Base-by-base conservation (phyloP, 2,329 filamentous ascomycete species). In the Clonostachys rhizophaga region DNA sequence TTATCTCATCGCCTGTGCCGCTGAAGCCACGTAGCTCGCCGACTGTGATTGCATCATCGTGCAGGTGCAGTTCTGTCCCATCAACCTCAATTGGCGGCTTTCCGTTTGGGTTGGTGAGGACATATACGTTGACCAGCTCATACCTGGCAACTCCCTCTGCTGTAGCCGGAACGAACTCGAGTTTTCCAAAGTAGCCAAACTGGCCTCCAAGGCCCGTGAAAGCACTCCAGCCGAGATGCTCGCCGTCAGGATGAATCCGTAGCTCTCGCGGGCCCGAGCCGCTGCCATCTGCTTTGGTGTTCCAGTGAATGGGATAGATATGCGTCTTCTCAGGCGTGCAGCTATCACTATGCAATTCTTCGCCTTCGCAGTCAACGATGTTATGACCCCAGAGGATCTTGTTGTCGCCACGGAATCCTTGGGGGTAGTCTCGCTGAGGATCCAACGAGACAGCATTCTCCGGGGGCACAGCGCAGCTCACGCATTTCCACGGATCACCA, bases 401-500 rank as follows among this genome's bases (percentile, higher is more conserved):
- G 17, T 60, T 64, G 1, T 68, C 67, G 47, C 68, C 65, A 3
- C 55, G 53, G 44, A 73, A 74, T 1, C 62, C 57, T 41, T 76
- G 69, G 0, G 72, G 69, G 49, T 76, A 76, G 42, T 68, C 68
- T 2, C 52, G 46, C 34, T 47, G 17, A 2, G 51, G 45, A 16
- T 49, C 47, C 3, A 55, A 45, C 7, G 57, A 58, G 4, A 54
- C 40, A 2, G 58, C 52, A 42, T 71, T 68, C 33, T 55, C 52
- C 3, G 44, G 51, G 0, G 67, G 61, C 0, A 74, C 60, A 3
- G 65, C 71, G 46, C 72, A 76, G 12, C 47, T 75, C 5, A 76
- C 46, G 46, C 72, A 75, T 50, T 72, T 75, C 70, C 71, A 76
- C 0, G 64, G 43, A 49, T 74, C 69, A 0, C 72, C 72, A 44